Percentiles rank a stretch among this genome's conserved stretches.
These are phyloP conservation scores for Metschnikowia cubensis DNA, from an alignment of 805 yeast species.

Conservation along the genomic window DNA sequence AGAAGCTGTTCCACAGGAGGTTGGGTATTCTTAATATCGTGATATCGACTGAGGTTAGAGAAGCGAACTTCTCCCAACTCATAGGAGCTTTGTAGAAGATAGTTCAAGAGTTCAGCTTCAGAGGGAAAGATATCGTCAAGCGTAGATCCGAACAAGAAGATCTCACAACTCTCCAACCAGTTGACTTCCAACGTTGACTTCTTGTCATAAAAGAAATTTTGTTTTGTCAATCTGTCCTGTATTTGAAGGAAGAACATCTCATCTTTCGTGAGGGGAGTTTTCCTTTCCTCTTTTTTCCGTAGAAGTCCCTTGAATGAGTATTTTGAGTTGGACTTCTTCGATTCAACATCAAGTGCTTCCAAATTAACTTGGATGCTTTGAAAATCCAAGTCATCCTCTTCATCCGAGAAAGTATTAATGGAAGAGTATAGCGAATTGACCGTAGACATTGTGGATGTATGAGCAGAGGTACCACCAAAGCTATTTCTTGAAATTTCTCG, in stretches of 20 bases:
- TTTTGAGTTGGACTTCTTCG: conserved; percentile 2
- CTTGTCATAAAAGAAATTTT: conserved; percentile 9
- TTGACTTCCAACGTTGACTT: conserved; percentile 9
- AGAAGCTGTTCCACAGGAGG: conserved; percentile 2
- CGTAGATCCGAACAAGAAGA: conserved; percentile 19
- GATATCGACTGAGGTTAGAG: conserved; percentile 14
- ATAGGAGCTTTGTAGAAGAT: conserved; percentile 15
- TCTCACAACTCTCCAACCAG: conserved; percentile 20
- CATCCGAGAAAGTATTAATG: conserved; percentile 1
- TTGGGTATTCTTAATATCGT: conserved; percentile 3
- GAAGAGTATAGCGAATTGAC: conserved; percentile 10
- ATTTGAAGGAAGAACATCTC: conserved; percentile 8
- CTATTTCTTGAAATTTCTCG: background rate
- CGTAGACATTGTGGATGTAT: conserved; percentile 1
- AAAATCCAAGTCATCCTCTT: conserved; percentile 13
- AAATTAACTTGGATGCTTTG: conserved; percentile 12
- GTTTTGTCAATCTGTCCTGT: conserved; percentile 1
- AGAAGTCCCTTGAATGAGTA: conserved; percentile 8
- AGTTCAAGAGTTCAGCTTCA: conserved; percentile 11
- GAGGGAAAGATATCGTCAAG: conserved; percentile 12
- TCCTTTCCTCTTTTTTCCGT: conserved; percentile 1
- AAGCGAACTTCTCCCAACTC: conserved; percentile 21
- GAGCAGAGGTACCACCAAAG: background rate
- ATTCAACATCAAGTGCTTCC: conserved; percentile 5
- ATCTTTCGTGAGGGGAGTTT: conserved; percentile 7